Evolutionary conservation across 1,284 basidiomycete genomes (phyloP).

Genomic region (Naganishia albida): DNA sequence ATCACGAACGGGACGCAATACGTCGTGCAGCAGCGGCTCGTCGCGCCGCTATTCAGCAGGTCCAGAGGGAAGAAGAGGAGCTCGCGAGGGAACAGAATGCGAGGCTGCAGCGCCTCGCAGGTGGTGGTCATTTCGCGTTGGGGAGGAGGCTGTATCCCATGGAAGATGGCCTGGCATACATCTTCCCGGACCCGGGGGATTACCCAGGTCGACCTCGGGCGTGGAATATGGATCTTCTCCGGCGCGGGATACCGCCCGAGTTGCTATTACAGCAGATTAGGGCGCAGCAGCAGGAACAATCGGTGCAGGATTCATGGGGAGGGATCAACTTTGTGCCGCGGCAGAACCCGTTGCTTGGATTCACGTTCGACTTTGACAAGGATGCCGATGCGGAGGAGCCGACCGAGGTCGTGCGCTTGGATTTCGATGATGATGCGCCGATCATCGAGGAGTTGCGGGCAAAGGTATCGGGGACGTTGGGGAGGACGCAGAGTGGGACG

Average conservation of each 20-base stretch:
- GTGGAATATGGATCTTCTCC: not conserved
- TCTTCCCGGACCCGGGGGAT: not conserved
- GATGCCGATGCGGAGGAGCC: slow-evolving; percentile 30
- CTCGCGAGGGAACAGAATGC: not conserved
- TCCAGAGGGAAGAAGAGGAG: not conserved
- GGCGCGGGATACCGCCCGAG: not conserved
- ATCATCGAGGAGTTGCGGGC: slow-evolving; percentile 22
- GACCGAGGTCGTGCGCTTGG: slow-evolving; percentile 31
- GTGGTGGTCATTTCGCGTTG: not conserved
- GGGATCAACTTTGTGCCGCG: slow-evolving; percentile 31
- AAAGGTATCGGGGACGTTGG: not conserved
- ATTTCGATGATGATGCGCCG: slow-evolving; percentile 32
- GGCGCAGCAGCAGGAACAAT: slow-evolving; percentile 3
- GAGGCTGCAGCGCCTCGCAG: not conserved
- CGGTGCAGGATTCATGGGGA: slow-evolving; percentile 31
- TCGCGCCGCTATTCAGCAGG: not conserved
- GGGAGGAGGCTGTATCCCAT: not conserved
- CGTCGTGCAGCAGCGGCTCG: not conserved
- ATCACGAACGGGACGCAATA: not conserved
- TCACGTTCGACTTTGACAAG: slow-evolving; percentile 33
- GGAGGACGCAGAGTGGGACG: not conserved
- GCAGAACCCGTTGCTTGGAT: slow-evolving; percentile 18
- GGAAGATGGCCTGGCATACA: not conserved
- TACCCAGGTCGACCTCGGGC: not conserved
- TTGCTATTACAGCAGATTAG: not conserved